Base-by-base conservation (phyloP, 1,284 basidiomycete genomes). In the Leccinum pachyderme region DNA sequence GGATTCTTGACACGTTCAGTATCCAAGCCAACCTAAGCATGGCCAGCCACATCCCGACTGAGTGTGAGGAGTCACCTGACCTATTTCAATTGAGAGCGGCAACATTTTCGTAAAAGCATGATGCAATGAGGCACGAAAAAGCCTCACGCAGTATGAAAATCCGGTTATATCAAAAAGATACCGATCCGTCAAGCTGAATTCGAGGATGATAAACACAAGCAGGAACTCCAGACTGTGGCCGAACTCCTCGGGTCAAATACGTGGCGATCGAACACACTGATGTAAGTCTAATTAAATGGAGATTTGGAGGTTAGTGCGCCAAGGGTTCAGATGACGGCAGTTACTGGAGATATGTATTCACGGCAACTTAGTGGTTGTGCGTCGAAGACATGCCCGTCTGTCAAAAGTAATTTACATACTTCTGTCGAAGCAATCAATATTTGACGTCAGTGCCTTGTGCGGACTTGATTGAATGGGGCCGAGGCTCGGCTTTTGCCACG, bases 181-280 rank as follows among this genome's bases (percentile, higher is more conserved):
- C 12, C 25, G 29, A 46, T 28, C 32, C 32, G 47, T 48, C 29
- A 31, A 44, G 15, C 5, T 41, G 39, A 18, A 41, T 45, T 27
- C 47, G 32, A 25, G 44, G 33, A 24, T 35, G 47, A 35, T 47
- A 32, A 27, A 39, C 9, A 24, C 31, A 37, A 37, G 33, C 33
- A 15, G 27, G 15, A 3, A 13, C 49, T 44, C 22, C 31, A 48
- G 29, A 11, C 43, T 8, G 27, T 32, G 24, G 43, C 47, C 24
- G 13, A 47, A 46, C 49, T 53, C 60, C 65, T 66, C 67, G 61
- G 61, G 66, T 62, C 55, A 50, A 47, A 53, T 29, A 39, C 18
- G 47, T 33, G 18, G 33, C 28, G 45, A 57, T 50, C 48, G 31
- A 18, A 27, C 37, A 25, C 31, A 44, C 28, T 29, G 4, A 41